Conservation (phyloP, 2,329 filamentous ascomycete species). For the Hymenoscyphus repandus region DNA sequence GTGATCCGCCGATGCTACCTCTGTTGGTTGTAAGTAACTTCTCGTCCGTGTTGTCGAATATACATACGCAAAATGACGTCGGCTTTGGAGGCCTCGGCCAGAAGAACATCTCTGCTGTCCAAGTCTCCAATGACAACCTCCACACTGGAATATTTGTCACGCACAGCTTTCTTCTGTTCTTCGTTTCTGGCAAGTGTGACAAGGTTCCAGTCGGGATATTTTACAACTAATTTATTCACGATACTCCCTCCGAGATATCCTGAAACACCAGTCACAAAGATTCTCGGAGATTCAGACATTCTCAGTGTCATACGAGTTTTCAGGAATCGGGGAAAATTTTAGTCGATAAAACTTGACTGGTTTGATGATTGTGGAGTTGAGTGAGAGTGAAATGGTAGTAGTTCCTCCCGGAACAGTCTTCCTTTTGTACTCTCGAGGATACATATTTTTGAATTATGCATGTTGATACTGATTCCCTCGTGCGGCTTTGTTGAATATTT, state of each 20-base stretch:
- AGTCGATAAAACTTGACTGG: too few relatives aligned
- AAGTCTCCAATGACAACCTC: slow-evolving; percentile 31
- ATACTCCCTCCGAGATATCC: slow-evolving; percentile 22
- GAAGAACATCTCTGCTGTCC: slow-evolving; percentile 30
- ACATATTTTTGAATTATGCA: too few relatives aligned
- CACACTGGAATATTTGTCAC: slow-evolving; percentile 10
- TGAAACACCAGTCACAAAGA: slow-evolving; percentile 22
- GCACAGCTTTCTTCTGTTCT: slow-evolving; percentile 14
- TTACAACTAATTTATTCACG: slow-evolving; percentile 11
- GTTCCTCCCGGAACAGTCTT: too few relatives aligned
- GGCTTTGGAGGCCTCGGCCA: slow-evolving; percentile 29
- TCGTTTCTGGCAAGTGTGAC: slow-evolving; percentile 17
- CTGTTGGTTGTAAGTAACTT: slow-evolving; percentile 4
- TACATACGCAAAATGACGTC: slow-evolving; percentile 34
- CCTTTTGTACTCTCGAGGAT: too few relatives aligned
- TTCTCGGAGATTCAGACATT: slow-evolving; percentile 7
- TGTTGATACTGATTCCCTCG: too few relatives aligned
- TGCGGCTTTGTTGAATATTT: too few relatives aligned
- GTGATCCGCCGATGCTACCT: slow-evolving; percentile 22
- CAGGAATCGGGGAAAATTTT: too few relatives aligned
- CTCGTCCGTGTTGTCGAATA: not conserved
- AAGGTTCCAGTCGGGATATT: slow-evolving; percentile 20
- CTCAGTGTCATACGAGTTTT: too few relatives aligned
- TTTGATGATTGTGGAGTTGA: too few relatives aligned
- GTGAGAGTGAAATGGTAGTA: too few relatives aligned